phyloP scores from a whole-genome alignment of 805 yeast species.

The Schwanniomyces yamadae region DNA sequence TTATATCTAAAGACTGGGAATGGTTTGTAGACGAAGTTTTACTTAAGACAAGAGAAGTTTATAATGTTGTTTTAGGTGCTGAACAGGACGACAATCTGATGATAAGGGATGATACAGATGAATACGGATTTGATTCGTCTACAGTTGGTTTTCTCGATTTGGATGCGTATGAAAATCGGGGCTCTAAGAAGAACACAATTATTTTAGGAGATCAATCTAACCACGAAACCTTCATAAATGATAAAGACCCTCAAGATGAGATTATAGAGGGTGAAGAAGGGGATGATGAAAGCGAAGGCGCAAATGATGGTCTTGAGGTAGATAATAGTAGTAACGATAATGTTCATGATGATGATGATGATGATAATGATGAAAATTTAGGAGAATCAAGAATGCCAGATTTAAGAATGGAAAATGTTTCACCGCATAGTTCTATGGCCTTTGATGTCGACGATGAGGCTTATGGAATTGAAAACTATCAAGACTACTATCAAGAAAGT shows the following conservation, averaged over 20 bases:
- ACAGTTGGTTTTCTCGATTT: slow-evolving; percentile 40
- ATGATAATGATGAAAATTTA: slow-evolving; percentile 22
- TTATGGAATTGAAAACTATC: slow-evolving; percentile 17
- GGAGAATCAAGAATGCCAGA: slow-evolving; percentile 18
- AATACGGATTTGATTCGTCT: slow-evolving; percentile 30
- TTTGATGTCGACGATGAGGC: slow-evolving; percentile 7
- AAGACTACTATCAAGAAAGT: slow-evolving; percentile 26
- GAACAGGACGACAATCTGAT: slow-evolving; percentile 26
- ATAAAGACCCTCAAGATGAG: slow-evolving; percentile 7
- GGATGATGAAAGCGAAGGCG: too few relatives aligned
- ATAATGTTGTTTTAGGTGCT: slow-evolving; percentile 57
- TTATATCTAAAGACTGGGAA: slow-evolving; percentile 50
- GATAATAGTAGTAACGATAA: too few relatives aligned
- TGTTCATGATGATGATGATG: too few relatives aligned
- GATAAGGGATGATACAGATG: slow-evolving; percentile 34
- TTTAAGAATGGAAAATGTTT: slow-evolving; percentile 28
- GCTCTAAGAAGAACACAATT: slow-evolving; percentile 22
- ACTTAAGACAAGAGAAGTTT: slow-evolving; percentile 53
- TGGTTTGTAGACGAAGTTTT: slow-evolving; percentile 49
- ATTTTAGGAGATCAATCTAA: slow-evolving; percentile 36
- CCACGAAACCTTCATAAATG: slow-evolving; percentile 32
- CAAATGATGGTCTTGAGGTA: too few relatives aligned
- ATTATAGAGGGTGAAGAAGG: slow-evolving; percentile 11
- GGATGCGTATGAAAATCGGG: slow-evolving; percentile 32
- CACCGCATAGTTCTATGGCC: slow-evolving; percentile 21